Evolutionary conservation across 2,329 filamentous ascomycete species (phyloP), one percentile per base, ranked within the genome.

Genomic region (Knoxdaviesia proteae): DNA sequence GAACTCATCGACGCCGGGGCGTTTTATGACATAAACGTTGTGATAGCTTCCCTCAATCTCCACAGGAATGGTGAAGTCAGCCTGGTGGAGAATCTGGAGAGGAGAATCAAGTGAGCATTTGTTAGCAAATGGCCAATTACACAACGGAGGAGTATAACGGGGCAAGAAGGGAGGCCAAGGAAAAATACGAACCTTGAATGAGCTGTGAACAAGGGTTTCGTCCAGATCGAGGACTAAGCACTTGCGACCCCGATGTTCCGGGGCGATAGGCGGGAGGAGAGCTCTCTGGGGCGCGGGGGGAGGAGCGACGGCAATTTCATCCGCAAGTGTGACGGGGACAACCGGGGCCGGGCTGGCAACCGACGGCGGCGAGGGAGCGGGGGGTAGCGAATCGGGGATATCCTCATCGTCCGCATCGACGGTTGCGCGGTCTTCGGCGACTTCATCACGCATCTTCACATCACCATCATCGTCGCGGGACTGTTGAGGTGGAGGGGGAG

Each of bases 1-100:
- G 61, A 98, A 98, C 49, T 92, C 80, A 56, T 98, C 90, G 20
- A 98, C 90, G 43, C 90, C 90, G n/a, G 90, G 90, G 53, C 90
- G 77, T 65, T 98, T 98, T 59, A 98, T 98, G 49, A 98, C 90
- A 57, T 98, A 98, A 43, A 98, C 92, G 54, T 98, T 98, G 63
- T 98, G 90, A 57, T 92, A 96, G 59, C 94, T 92, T 44, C 90
- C 90, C 64, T 98, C 90, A 49, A 98, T 98, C 56, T 98, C 90
- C 32, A 98, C 90, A 0, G 90, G 90, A 56, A 98, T 96, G 5
- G 90, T 98, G 57, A 98, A 96, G 61, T 98, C 90, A 45, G 90
- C 90, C 67, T 96, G 88, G 55, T 96, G 87, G 39, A 98, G 70
- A 51, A 96, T 90, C 87, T 96, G 54, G 7, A 38, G 33, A 20